Evolutionary conservation across 2,329 filamentous ascomycete species (phyloP), one percentile per base, ranked within the genome.

Genomic region (Calonectria pseudoreteaudii): DNA sequence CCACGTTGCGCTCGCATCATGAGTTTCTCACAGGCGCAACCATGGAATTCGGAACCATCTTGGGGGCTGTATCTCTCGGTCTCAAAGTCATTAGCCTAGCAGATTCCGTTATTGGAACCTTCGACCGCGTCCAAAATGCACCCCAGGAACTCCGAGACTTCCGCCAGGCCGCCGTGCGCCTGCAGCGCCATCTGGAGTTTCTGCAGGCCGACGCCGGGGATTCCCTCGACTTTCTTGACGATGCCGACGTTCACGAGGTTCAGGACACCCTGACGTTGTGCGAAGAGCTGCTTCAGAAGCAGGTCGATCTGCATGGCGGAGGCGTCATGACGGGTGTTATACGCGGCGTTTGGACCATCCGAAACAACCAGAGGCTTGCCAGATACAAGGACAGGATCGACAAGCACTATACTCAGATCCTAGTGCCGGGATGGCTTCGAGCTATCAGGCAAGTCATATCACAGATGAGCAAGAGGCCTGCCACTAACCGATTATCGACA

Each of bases 71-170:
- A n/a, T 60, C 58, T 36, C 49, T 74, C 31, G 64, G 30, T 26
- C 16, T 74, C 16, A 62, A 69, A 41, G 72, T 74, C 14, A 26
- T 74, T 13, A 47, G 30, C 18, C 70, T 74, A 47, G 72, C 66
- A 3, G 71, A 74, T 34, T 50, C 58, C 8, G 70, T 72, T 36
- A 73, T 72, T 31, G 41, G 72, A 11, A 73, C 20, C 18, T 74
- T 74, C 23, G 72, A 74, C 50, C 50, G 70, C 1, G 26, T 73
- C 23, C 66, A 74, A 60, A 74, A 74, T 34, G 70, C 72, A 10
- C 72, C 72, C 30, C 70, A 47, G 26, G 72, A 74, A 31, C 36
- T 74, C 26, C 60, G 65, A 16, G 72, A 74, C 65, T 74, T 74
- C 38, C 70, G 65, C 20, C 70, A 64, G 31, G 28, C 70, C 30